Evolutionary conservation across 371 early-diverging fungal genomes (phyloP), one percentile per base, ranked within the genome.

Genomic region (Lichtheimia hyalospora): DNA sequence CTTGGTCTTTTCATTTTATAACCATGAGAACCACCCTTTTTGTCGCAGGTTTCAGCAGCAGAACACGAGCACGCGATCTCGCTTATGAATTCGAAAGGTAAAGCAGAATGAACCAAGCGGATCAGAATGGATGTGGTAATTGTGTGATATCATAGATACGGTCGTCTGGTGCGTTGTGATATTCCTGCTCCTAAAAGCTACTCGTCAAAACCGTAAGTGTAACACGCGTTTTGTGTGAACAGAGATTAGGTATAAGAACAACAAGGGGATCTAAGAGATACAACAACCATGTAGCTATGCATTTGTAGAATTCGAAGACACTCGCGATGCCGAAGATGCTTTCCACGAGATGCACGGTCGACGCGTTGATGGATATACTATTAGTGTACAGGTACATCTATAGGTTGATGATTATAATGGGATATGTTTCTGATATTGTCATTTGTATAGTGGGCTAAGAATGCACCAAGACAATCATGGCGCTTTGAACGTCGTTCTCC

Each of bases 261-360:
- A n/a, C 24, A 16, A 18, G 20, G 21, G 43, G 14, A 56, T 3
- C 57, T 49, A n/a, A 8, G 23, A 7, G 7, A 34, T 34, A 6
- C 34, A 34, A 34, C 34, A 8, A 10, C 6, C 34, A 10, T 54
- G 21, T 63, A 89, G 91, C 46, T 92, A 87, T 77, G 94, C 94
- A 15, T 96, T 96, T 85, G 90, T 95, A 40, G 96, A 96, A 80
- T 96, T 85, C 71, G 93, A 92, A 69, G 92, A 92, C 66, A 71
- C 79, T 52, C 77, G 92, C 49, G 95, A 95, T 75, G 94, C 95
- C 14, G 90, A 88, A 24, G 93, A 93, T 67, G 95, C 96, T 24
- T 91, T 83, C 64, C 73, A 91, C 64, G 94, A 92, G 52, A 89
- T 96, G 94, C 92, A 92, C 69, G 92, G 91, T 44, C 66, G 84